Conservation (phyloP, 2,329 filamentous ascomycete species). For the Ophiosphaerella narmari region DNA sequence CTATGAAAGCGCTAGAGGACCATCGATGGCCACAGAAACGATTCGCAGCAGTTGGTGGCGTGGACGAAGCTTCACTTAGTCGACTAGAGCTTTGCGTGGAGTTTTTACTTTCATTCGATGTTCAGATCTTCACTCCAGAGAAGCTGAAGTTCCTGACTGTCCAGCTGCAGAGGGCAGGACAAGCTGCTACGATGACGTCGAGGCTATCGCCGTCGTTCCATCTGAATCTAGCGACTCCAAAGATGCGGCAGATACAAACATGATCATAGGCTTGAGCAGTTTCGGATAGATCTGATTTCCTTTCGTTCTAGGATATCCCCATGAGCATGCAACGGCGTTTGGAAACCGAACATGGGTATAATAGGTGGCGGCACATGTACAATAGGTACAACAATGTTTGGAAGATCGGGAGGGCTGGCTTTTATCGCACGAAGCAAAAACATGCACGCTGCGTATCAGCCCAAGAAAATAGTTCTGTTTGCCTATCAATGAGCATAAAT, state of each 20-base stretch:
- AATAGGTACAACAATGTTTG: background rate
- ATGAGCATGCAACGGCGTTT: conserved; percentile 30
- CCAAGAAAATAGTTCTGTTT: too few species aligned
- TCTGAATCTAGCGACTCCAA: conserved; percentile 31
- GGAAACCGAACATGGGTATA: conserved; percentile 19
- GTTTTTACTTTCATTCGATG: conserved; percentile 50
- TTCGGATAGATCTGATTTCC: conserved; percentile 6
- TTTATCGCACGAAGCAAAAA: background rate
- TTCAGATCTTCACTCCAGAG: conserved; percentile 45
- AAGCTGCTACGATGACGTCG: conserved; percentile 41
- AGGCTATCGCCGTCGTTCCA: conserved; percentile 43
- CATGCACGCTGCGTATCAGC: background rate
- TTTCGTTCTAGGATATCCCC: conserved; percentile 29
- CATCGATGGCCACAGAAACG: conserved; percentile 82
- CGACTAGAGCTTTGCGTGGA: conserved; percentile 78
- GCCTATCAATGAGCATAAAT: too few species aligned
- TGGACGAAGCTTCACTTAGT: conserved; percentile 79
- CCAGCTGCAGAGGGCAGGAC: conserved; percentile 46
- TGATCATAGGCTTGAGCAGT: conserved; percentile 7
- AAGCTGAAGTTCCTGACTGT: conserved; percentile 41
- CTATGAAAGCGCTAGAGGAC: conserved; percentile 95
- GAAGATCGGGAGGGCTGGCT: background rate
- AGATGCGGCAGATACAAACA: conserved; percentile 27
- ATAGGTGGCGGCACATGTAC: background rate
- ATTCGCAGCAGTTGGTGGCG: conserved; percentile 85